Conservation (phyloP, 2,329 filamentous ascomycete genomes). For the Penicillium sp. region DNA sequence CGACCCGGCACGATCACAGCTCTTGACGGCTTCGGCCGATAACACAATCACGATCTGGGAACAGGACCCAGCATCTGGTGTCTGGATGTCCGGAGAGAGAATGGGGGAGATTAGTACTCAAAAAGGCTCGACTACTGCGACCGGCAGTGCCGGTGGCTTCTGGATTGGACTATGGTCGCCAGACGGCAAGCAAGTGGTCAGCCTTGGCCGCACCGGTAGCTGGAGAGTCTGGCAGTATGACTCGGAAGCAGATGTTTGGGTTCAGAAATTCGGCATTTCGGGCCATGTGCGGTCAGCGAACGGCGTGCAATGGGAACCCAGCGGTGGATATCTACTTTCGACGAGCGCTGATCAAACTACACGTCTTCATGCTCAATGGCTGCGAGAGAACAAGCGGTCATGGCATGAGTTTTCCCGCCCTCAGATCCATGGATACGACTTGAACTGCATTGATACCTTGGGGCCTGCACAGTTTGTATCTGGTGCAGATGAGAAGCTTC, state of each 20-base stretch:
- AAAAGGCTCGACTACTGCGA: constrained; percentile 94
- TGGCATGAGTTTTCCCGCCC: constrained; percentile 97
- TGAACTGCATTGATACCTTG: constrained; percentile 87
- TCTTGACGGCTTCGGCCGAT: constrained; percentile 90
- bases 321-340: constrained; percentile 81
- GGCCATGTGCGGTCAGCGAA: constrained; percentile 83
- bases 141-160: constrained; percentile 92
- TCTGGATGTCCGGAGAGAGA: constrained; percentile 84
- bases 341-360: constrained; percentile 94
- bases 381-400: constrained; percentile 53
- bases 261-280: constrained; percentile 72
- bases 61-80: constrained; percentile 76
- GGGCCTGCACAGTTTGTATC: constrained; percentile 79
- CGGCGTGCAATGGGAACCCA: constrained; percentile 79
- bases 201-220: constrained; percentile 85
- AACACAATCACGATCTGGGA: constrained; percentile 95
- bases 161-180: constrained; percentile 95
- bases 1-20: constrained; percentile 60
- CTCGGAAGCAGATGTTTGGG: constrained; percentile 66
- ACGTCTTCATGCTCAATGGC: constrained; percentile 81
- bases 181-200: constrained; percentile 71
- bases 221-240: constrained; percentile 84
- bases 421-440: constrained; percentile 96
- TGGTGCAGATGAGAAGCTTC: constrained; percentile 95
- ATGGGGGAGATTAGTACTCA: constrained; percentile 92